A percentile compares a stretch with the other conserved stretches of the same genome.
Conservation (phyloP, 2,329 filamentous ascomycete genomes). For the Hypoxylon rubiginosum region DNA sequence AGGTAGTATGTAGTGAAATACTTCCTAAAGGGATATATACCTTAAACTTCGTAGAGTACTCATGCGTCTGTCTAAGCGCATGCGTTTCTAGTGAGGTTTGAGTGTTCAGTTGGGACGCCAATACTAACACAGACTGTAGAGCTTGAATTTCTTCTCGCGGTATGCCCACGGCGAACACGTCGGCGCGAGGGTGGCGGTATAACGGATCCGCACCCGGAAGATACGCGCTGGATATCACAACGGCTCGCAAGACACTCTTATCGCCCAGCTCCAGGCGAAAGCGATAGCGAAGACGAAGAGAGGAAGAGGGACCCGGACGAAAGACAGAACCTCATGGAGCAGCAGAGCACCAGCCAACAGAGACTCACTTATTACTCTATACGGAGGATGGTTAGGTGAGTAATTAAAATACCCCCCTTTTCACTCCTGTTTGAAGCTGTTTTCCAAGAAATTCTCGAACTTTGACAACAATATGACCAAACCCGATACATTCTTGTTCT, state of each 20-base stretch:
- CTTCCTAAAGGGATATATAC: neutral
- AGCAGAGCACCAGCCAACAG: neutral
- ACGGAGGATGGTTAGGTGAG: constrained; percentile 17
- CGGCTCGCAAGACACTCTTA: neutral
- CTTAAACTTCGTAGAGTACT: neutral
- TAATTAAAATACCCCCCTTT: neutral
- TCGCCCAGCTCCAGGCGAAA: too few relatives aligned
- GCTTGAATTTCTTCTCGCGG: constrained; percentile 42
- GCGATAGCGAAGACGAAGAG: neutral
- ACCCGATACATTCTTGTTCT: neutral
- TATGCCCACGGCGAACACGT: constrained; percentile 1
- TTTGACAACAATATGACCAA: neutral
- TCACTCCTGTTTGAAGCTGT: too few relatives aligned
- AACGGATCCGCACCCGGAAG: constrained; percentile 36
- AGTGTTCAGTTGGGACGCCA: neutral
- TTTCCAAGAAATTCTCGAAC: too few relatives aligned
- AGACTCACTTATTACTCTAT: neutral
- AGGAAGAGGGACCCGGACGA: too few relatives aligned
- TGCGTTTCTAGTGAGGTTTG: neutral
- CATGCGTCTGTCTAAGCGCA: too few relatives aligned
- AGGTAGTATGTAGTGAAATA: neutral
- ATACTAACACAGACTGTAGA: constrained; percentile 28
- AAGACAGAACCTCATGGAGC: too few relatives aligned
- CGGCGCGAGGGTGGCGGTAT: too few relatives aligned
- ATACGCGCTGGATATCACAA: constrained; percentile 33